phyloP scores from a whole-genome alignment of 768 basidiomycete genomes.

The Pleurotus tuber-regium region DNA sequence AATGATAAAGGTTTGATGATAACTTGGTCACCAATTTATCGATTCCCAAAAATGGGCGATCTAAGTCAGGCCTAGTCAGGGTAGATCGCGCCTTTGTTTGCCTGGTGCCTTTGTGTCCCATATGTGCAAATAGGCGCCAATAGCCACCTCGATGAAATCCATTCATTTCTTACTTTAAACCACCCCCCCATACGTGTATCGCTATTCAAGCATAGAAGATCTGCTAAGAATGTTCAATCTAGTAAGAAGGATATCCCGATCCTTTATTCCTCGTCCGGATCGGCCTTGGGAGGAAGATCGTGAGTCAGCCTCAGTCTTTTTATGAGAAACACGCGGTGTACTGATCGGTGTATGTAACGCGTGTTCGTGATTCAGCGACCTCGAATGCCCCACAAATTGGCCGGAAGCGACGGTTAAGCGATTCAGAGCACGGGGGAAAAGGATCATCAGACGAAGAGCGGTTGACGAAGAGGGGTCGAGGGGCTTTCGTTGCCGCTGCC shows the following conservation, averaged over 20 bases:
- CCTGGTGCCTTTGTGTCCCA: background rate
- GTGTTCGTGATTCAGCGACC: slow-evolving; percentile 49
- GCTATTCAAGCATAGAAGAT: background rate
- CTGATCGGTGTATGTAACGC: slow-evolving; percentile 19
- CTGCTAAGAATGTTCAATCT: slow-evolving; percentile 59
- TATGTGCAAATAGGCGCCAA: background rate
- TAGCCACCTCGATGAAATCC: background rate
- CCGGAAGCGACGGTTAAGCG: slow-evolving; percentile 63
- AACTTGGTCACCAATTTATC: too few species aligned
- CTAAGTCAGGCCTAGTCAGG: too few species aligned
- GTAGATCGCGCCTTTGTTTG: background rate
- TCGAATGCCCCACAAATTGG: slow-evolving; percentile 71
- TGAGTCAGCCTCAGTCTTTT: slow-evolving; percentile 33
- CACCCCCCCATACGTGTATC: background rate
- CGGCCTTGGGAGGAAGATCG: slow-evolving; percentile 79
- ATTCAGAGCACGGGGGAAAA: slow-evolving; percentile 38
- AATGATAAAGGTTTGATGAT: background rate
- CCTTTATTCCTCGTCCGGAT: slow-evolving; percentile 68
- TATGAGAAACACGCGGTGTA: slow-evolving; percentile 4
- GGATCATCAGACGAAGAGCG: slow-evolving; percentile 38
- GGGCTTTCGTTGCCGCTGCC: slow-evolving; percentile 35
- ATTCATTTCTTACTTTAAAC: background rate
- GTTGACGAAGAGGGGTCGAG: slow-evolving; percentile 43
- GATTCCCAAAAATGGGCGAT: too few species aligned
- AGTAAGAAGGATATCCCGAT: slow-evolving; percentile 67